These are phyloP conservation scores for Leucogyrophana mollusca DNA, from an alignment of 768 basidiomycete species.

Conservation along the genomic window DNA sequence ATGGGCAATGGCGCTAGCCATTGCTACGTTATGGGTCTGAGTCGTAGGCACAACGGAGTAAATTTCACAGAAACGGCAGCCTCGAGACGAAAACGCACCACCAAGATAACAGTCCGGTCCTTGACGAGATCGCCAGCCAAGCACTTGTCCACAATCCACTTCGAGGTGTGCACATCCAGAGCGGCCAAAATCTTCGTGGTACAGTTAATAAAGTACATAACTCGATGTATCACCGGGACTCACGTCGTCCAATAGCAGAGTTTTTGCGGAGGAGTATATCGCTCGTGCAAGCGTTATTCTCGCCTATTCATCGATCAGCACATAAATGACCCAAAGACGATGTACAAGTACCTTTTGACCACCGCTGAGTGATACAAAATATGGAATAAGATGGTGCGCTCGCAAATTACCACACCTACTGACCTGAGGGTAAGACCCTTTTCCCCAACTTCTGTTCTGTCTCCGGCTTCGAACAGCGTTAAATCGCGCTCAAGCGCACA, in stretches of 20 bases:
- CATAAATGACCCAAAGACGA: not conserved
- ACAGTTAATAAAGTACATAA: not conserved
- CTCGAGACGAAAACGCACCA: constrained; percentile 38
- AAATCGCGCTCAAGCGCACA: constrained; percentile 45
- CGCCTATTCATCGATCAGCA: constrained; percentile 28
- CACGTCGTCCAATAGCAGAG: constrained; percentile 73
- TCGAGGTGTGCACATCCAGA: constrained; percentile 54
- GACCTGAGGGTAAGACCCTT: constrained; percentile 58
- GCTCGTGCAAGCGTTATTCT: constrained; percentile 58
- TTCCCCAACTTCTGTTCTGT: constrained; percentile 70
- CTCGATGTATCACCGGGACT: not conserved
- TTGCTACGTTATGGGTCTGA: constrained; percentile 34
- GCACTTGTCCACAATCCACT: constrained; percentile 49
- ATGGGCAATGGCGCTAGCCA: constrained; percentile 21
- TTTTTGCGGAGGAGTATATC: constrained; percentile 57
- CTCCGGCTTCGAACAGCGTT: constrained; percentile 53
- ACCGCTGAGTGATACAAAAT: constrained; percentile 30
- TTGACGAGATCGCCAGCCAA: constrained; percentile 35
- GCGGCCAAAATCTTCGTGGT: constrained; percentile 44
- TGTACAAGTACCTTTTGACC: constrained; percentile 49
- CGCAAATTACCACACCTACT: not conserved
- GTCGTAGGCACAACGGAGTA: no score
- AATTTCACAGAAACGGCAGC: no score
- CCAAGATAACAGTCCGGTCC: constrained; percentile 51
- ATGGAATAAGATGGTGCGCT: not conserved